A percentile compares a stretch with the other conserved stretches of the same genome.
phyloP scores from a whole-genome alignment of 2,329 filamentous ascomycete species.

The Penicillium corylophilum region DNA sequence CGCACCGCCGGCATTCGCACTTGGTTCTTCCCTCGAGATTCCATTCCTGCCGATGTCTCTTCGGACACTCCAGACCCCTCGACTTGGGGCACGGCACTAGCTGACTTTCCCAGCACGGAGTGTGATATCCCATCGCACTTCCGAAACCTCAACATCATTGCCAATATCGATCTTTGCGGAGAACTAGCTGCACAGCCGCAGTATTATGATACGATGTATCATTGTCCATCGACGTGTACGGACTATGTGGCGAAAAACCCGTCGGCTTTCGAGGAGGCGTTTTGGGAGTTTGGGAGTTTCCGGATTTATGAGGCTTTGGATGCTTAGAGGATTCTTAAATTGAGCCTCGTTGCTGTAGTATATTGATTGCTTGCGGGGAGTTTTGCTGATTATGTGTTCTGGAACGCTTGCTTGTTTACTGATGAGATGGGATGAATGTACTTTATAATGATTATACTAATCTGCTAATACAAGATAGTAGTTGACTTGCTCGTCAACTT shows the following conservation, averaged over 20 bases:
- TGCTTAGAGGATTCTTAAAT: background rate
- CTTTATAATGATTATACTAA: no score
- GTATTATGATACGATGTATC: constrained; percentile 34
- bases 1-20: constrained; percentile 60
- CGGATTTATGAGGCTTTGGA: constrained; percentile 52
- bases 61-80: constrained; percentile 58
- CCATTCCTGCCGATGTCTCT: constrained; percentile 55
- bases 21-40: constrained; percentile 58
- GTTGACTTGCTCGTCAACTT: background rate
- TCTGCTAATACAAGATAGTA: background rate
- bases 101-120: constrained; percentile 64
- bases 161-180: constrained; percentile 66
- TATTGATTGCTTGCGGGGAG: background rate
- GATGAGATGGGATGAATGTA: background rate
- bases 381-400: background rate
- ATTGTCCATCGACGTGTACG: constrained; percentile 55
- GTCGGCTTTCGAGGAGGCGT: constrained; percentile 57
- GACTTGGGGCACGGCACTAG: constrained; percentile 61
- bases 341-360: background rate
- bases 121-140: constrained; percentile 63
- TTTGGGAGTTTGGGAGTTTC: constrained; percentile 65
- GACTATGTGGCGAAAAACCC: constrained; percentile 60
- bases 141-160: constrained; percentile 64
- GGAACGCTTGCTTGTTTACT: background rate
- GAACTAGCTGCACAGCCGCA: constrained; percentile 45